Percentiles rank a stretch among this genome's conserved stretches.
Evolutionary conservation across 2,329 filamentous ascomycete genomes (phyloP).

Genomic region (Cryphonectria parasitica): DNA sequence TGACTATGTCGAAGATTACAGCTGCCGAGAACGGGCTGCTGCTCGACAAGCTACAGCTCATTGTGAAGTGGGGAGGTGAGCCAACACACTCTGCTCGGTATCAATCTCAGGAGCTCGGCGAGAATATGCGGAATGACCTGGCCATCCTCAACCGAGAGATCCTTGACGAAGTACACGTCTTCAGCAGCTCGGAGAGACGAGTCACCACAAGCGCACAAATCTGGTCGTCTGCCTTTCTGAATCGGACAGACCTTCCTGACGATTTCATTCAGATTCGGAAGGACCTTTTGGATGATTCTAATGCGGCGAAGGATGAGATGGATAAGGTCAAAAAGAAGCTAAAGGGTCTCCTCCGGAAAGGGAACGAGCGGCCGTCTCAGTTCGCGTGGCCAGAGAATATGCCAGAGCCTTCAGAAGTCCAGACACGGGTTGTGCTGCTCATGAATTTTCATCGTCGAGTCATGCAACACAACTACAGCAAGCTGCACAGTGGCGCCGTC

Average conservation of each 20-base stretch:
- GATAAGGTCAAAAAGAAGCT: conserved; percentile 99
- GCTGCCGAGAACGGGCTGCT: conserved; percentile 91
- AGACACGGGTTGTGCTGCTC: conserved; percentile 86
- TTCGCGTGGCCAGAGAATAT: conserved; percentile 98
- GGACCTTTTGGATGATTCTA: conserved; percentile 93
- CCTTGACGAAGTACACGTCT: conserved; percentile 90
- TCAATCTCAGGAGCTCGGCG: conserved; percentile 90
- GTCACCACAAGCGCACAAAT: conserved; percentile 97
- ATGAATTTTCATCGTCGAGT: conserved; percentile 98
- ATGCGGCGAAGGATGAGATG: conserved; percentile 98
- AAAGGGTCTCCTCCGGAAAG: conserved; percentile 87
- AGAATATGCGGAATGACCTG: conserved; percentile 95
- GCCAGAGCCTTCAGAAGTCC: conserved; percentile 91
- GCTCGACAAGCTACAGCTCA: conserved; percentile 92
- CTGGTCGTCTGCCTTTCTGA: conserved; percentile 87
- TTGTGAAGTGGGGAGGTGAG: conserved; percentile 99
- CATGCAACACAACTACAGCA: conserved; percentile 92
- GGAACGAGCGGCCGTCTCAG: conserved; percentile 89
- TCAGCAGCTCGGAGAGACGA: conserved; percentile 91
- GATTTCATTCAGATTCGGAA: conserved; percentile 92
- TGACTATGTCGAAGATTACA: conserved; percentile 92
- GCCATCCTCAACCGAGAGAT: conserved; percentile 91
- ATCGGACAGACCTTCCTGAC: conserved; percentile 80
- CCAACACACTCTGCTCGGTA: conserved; percentile 97
- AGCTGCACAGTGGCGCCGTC: conserved; percentile 70